Conservation (phyloP, 2,329 filamentous ascomycete genomes). For the Fusarium foetens region DNA sequence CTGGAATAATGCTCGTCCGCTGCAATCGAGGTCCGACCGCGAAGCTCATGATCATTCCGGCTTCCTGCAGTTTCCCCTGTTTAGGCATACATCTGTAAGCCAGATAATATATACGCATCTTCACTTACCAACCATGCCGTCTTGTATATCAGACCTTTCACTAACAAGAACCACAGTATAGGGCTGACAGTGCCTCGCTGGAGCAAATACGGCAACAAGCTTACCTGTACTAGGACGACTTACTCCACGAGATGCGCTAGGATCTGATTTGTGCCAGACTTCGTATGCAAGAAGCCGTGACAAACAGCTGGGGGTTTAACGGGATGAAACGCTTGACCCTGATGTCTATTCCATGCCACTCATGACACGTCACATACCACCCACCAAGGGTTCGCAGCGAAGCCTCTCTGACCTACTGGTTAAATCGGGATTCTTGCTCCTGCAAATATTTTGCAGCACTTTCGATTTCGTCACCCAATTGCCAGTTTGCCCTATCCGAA, state of each 20-base stretch:
- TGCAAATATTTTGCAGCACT: neutral
- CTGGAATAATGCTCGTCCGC: conserved; percentile 11
- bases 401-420: conserved; percentile 21
- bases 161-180: conserved; percentile 6
- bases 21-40: conserved; percentile 5
- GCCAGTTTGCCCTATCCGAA: conserved; percentile 4
- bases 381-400: conserved; percentile 39
- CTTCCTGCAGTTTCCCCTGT: neutral
- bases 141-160: conserved; percentile 10
- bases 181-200: conserved; percentile 21
- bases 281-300: conserved; percentile 34
- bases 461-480: neutral
- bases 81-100: conserved; percentile 6
- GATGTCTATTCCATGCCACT: conserved; percentile 38
- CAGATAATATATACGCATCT: neutral
- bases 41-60: neutral
- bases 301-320: conserved; percentile 38
- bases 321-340: conserved; percentile 44
- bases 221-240: neutral
- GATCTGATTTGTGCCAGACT: conserved; percentile 35
- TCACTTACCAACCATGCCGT: neutral
- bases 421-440: conserved; percentile 5
- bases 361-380: conserved; percentile 45
- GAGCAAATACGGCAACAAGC: conserved; percentile 20
- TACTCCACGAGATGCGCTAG: conserved; percentile 18